Evolutionary conservation across 257 asterid species (phyloP), one percentile per base, ranked within the genome.

Genomic region (Anisodus acutangulus): DNA sequence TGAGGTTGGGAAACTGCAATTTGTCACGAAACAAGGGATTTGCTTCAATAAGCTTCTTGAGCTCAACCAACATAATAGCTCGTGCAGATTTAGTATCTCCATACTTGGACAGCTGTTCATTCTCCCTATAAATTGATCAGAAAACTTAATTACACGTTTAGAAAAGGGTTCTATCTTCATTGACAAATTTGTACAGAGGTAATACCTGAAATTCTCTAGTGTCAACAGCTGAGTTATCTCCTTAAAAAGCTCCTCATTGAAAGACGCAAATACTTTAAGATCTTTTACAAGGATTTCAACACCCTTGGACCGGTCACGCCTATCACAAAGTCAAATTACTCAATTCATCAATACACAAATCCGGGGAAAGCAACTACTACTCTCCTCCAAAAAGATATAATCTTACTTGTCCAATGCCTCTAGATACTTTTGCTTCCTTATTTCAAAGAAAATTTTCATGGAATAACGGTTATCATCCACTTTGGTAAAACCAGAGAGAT

Each of bases 181-280:
- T 68, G 37, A 62, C 15, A 86, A 81, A 22, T 62, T 41, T 59
- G 35, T n/a, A 47, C 8, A 13, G n/a, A 43, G 84, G 81, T 13
- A 69, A 43, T 86, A 95, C 99, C 99, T 94, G 93, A 96, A 96
- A 88, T 96, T 92, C 87, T 92, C 98, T 84, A 96, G 87, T 51
- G 99, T 94, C 90, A 96, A 87, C 87, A 96, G 93, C 92, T 92
- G 98, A 68, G 99, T 94, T 59, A 96, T 96, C 97, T 96, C 99
- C 89, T 96, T 96, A 84, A 93, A 96, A 55, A 96, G 98, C 54
- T 96, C 98, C 86, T 94, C 99, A 82, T 96, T 94, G 84, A 92
- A 94, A 83, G 99, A 91, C 26, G 98, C 85, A 89, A 94, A 96
- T 66, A 94, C 99, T 90, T 93, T 96, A 87, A 96, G 96, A 93